phyloP scores from a whole-genome alignment of 768 basidiomycete species.

The Chlorophyllum brunneum region DNA sequence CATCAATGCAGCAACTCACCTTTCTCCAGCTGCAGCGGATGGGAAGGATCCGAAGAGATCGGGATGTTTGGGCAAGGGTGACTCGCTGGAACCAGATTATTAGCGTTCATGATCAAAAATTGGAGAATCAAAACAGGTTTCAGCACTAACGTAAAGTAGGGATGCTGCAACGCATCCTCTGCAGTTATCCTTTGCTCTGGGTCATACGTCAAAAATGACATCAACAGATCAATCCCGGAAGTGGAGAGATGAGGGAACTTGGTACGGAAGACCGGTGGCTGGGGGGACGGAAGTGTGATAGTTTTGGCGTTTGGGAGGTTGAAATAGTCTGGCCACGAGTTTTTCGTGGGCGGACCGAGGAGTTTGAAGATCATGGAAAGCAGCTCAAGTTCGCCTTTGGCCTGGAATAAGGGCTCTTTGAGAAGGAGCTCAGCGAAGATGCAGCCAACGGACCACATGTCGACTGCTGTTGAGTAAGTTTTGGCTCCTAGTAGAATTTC shows the following conservation, averaged over 20 bases:
- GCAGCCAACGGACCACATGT: conserved; percentile 99
- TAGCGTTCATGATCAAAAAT: neutral
- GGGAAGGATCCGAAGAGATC: conserved; percentile 96
- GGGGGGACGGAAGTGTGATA: conserved; percentile 69
- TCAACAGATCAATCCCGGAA: conserved; percentile 81
- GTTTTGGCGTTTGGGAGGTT: conserved; percentile 79
- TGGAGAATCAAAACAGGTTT: neutral
- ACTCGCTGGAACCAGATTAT: conserved; percentile 54
- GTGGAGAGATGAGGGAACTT: conserved; percentile 83
- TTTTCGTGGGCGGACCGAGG: conserved; percentile 85
- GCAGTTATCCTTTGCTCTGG: conserved; percentile 84
- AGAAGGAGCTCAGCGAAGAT: conserved; percentile 96
- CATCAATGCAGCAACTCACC: conserved; percentile 41
- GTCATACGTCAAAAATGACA: conserved; percentile 83
- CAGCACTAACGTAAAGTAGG: conserved; percentile 84
- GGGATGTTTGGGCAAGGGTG: conserved; percentile 93
- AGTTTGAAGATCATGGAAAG: conserved; percentile 93
- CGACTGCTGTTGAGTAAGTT: conserved; percentile 92
- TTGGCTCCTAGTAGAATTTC: conserved; percentile 93
- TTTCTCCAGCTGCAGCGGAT: conserved; percentile 93
- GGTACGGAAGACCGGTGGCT: conserved; percentile 73
- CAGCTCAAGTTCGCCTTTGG: conserved; percentile 92
- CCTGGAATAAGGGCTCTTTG: conserved; percentile 96
- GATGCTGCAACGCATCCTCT: conserved; percentile 85
- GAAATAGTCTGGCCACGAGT: conserved; percentile 83